A percentile compares a stretch with the other conserved stretches of the same genome.
These are phyloP conservation scores for Solanum etuberosum DNA, from an alignment of 257 asterid species.

Conservation along the genomic window DNA sequence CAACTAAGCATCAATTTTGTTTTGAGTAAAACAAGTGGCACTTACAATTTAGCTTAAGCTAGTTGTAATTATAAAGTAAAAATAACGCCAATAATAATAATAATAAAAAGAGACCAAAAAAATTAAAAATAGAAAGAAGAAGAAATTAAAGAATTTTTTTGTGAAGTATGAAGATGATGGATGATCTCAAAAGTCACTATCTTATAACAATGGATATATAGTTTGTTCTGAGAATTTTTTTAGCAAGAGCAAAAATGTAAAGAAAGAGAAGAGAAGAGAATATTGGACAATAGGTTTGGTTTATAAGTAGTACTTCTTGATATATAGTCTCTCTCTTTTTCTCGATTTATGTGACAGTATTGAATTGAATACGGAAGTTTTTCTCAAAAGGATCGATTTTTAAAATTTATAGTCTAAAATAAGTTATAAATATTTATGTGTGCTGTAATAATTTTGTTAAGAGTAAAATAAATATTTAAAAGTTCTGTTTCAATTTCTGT, in stretches of 20 bases:
- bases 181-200: slow-evolving; percentile 22
- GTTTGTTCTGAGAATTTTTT: slow-evolving; percentile 12
- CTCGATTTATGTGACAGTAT: background rate
- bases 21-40: slow-evolving; percentile 22
- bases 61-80: background rate
- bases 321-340: background rate
- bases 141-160: background rate
- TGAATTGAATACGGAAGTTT: no score
- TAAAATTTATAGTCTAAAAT: no score
- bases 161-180: slow-evolving; percentile 18
- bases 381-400: rapidly evolving
- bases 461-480: no score
- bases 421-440: no score
- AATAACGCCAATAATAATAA: background rate
- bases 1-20: slow-evolving; percentile 7
- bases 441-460: no score
- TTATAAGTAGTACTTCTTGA: background rate
- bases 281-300: background rate
- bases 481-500: background rate
- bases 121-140: background rate
- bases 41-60: background rate
- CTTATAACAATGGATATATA: slow-evolving; percentile 20
- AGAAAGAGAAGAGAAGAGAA: background rate
- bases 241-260: slow-evolving; percentile 1
- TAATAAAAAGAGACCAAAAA: background rate